Base-by-base conservation (phyloP, 768 basidiomycete species). In the Leccinum obscurum region DNA sequence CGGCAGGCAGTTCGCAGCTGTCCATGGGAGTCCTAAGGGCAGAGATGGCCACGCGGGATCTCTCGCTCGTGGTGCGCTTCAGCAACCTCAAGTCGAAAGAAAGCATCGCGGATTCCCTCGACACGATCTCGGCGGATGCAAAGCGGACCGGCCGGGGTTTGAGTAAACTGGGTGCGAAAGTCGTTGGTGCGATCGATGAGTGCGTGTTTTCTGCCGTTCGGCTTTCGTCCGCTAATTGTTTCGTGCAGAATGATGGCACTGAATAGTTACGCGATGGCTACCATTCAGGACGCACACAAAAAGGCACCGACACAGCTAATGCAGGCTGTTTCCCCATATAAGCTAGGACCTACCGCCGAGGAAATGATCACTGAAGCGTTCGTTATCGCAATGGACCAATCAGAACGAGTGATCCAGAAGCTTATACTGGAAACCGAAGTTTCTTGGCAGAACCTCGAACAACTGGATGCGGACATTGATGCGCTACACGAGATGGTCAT, bases 121-220 rank as follows among this genome's bases (percentile, higher is more conserved):
- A 61, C 14, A 79, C 77, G 4, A 90, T 92, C 66, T 81, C 85
- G 3, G 70, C 73, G 8, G 85, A 87, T 64, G 88, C 90, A 1
- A 85, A 82, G 74, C 80, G 75, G 61, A 79, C 86, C 1, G 84
- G 84, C 3, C 75, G 82, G 34, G 82, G 84, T 32, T 69, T 93
- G 57, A 84, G 86, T 65, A 85, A 75, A 66, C 75, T 93, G 50
- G 81, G 82, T 35, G 77, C 90, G 3, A 88, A 81, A 66, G 82
- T 92, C n/a, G 81, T 83, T 37, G 88, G 89, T 35, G 83, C 89
- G 0, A 86, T 92, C 2, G 91, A 93, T 61, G 84, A 76, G 90
- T 90, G 58, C 68, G 85, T 73, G 1, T 32, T n/a, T 11, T 15
- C 1, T 13, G 0, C 24, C 1, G 44, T 44, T 51, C 26, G 57